Evolutionary conservation across 2,329 filamentous ascomycete species (phyloP).

Genomic region (Phialemonium atrogriseum): DNA sequence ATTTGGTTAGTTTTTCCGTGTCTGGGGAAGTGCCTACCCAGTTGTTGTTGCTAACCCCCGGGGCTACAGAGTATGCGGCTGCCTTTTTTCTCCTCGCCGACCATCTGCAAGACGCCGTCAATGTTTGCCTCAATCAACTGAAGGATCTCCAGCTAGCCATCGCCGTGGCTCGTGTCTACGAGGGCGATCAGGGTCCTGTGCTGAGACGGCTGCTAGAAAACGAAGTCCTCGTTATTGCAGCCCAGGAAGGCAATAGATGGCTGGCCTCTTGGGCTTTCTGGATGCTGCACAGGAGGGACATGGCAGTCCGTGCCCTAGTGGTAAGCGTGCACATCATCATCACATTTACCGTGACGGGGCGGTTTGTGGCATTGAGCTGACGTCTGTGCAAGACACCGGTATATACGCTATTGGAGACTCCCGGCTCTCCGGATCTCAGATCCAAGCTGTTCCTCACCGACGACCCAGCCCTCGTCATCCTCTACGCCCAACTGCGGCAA

Average conservation of each 20-base stretch:
- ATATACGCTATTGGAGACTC: conserved; percentile 62
- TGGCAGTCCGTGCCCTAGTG: conserved; percentile 76
- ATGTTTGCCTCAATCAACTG: conserved; percentile 78
- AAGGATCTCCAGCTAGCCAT: conserved; percentile 86
- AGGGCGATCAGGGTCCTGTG: conserved; percentile 72
- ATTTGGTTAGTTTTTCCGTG: conserved; percentile 52
- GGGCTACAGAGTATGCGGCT: conserved; percentile 69
- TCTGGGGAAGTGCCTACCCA: neutral
- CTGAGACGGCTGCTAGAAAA: conserved; percentile 69
- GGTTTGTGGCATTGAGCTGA: conserved; percentile 2
- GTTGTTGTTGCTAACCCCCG: too few species aligned
- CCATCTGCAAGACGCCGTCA: conserved; percentile 74
- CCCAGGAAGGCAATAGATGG: conserved; percentile 82
- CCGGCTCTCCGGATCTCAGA: conserved; percentile 59
- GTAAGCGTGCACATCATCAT: conserved; percentile 37
- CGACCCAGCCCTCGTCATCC: conserved; percentile 77
- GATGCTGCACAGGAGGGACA: conserved; percentile 74
- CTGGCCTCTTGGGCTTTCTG: conserved; percentile 93
- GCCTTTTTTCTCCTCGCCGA: conserved; percentile 92
- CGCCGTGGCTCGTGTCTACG: conserved; percentile 78
- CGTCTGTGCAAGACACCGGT: conserved; percentile 58
- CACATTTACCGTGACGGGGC: neutral
- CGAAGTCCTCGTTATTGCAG: conserved; percentile 68
- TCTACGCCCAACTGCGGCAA: conserved; percentile 80
- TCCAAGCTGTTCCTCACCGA: conserved; percentile 79